Percentiles rank a stretch among this genome's conserved stretches.
phyloP scores from a whole-genome alignment of 441 rosid species.

The Eugenia klotzschiana region DNA sequence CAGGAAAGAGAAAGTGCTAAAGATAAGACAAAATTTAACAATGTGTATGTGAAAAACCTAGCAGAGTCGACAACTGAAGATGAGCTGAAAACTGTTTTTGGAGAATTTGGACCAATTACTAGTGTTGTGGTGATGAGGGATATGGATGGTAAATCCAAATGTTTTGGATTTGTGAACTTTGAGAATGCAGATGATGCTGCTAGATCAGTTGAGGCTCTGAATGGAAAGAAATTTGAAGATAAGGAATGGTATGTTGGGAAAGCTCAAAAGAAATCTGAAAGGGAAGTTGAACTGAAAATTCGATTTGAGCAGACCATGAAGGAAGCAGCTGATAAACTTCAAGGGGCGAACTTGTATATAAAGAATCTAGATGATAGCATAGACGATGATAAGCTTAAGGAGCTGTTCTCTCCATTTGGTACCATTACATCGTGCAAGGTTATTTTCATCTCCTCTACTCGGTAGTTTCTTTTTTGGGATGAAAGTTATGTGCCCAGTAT shows the following conservation, averaged over 20 bases:
- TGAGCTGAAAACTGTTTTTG: constrained; percentile 44
- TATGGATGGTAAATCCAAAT: constrained; percentile 10
- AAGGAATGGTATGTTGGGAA: constrained; percentile 17
- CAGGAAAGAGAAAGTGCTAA: constrained; percentile 55
- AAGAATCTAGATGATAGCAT: constrained; percentile 60
- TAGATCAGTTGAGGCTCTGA: constrained; percentile 9
- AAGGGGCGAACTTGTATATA: constrained; percentile 41
- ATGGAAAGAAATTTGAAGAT: constrained; percentile 10
- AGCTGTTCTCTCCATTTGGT: constrained; percentile 52
- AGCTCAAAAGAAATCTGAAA: constrained; percentile 45
- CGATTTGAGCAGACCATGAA: constrained; percentile 52
- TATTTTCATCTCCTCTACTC: not conserved
- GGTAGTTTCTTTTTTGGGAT: not conserved
- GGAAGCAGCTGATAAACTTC: constrained; percentile 45
- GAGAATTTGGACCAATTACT: constrained; percentile 41
- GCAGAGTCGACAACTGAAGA: constrained; percentile 57
- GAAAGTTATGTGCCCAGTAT: not conserved
- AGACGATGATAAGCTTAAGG: constrained; percentile 59
- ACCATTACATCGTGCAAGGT: constrained; percentile 75
- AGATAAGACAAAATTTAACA: constrained; percentile 44
- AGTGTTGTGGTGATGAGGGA: constrained; percentile 13
- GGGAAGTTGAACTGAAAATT: constrained; percentile 43
- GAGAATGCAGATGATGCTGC: constrained; percentile 12
- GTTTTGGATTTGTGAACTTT: constrained; percentile 18
- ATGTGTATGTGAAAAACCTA: constrained; percentile 74